These are phyloP conservation scores for Hyaloscypha hepaticicola DNA, from an alignment of 495 filamentous ascomycete genomes.

Conservation along the genomic window DNA sequence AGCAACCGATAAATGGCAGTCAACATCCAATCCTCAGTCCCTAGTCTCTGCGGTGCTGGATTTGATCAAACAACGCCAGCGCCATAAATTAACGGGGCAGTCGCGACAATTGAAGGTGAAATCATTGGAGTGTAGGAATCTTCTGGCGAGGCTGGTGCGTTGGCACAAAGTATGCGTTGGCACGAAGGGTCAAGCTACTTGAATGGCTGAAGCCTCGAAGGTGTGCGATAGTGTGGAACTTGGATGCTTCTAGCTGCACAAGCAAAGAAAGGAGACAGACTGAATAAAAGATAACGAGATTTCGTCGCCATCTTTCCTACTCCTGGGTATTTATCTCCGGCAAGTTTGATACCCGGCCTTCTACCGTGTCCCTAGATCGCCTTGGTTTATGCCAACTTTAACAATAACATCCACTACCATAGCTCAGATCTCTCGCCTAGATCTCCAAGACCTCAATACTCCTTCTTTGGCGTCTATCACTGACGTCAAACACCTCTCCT, in stretches of 20 bases:
- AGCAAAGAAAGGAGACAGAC: background rate
- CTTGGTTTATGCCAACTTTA: background rate
- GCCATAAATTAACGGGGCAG: background rate
- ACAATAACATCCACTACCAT: constrained; percentile 6
- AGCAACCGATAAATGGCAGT: constrained; percentile 23
- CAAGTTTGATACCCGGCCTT: background rate
- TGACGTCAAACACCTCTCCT: too few relatives aligned
- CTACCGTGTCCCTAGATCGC: too few relatives aligned
- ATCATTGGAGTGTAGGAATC: constrained; percentile 7
- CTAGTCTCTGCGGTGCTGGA: constrained; percentile 13
- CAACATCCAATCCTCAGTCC: constrained; percentile 16
- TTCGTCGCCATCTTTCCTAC: background rate
- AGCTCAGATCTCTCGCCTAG: constrained; percentile 13
- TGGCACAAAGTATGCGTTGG: constrained; percentile 5
- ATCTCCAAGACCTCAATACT: constrained; percentile 20
- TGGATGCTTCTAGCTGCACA: background rate
- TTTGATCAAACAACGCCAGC: background rate
- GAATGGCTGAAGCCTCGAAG: constrained; percentile 7
- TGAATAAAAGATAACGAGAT: background rate
- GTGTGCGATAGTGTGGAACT: background rate
- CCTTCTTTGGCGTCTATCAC: too few relatives aligned
- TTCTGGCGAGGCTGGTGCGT: constrained; percentile 5
- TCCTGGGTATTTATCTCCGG: background rate
- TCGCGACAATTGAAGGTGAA: constrained; percentile 12
- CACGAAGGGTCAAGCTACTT: constrained; percentile 3